Percentiles rank a stretch among this genome's conserved stretches.
These are phyloP conservation scores for Phoma sp. DNA, from an alignment of 2,329 filamentous ascomycete genomes.

Conservation along the genomic window DNA sequence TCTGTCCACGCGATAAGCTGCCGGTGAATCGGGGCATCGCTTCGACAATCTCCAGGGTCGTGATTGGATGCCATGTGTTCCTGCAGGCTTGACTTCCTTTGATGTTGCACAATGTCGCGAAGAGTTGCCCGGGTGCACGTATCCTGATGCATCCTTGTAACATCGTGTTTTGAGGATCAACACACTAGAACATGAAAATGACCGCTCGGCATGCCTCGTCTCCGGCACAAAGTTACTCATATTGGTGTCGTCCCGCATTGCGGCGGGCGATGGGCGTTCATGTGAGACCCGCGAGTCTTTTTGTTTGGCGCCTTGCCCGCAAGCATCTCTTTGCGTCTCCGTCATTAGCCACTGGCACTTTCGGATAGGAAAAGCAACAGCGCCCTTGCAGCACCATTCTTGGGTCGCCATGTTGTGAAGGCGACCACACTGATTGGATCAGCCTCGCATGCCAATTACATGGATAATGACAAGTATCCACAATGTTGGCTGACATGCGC, in stretches of 20 bases:
- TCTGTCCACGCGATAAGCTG: background rate
- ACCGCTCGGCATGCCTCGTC: background rate
- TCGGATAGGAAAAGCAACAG: too few relatives aligned
- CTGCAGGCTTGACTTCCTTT: background rate
- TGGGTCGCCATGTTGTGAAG: background rate
- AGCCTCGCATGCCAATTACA: background rate
- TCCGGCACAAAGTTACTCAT: background rate
- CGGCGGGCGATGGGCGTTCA: background rate
- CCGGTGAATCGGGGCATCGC: background rate
- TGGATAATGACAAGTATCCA: too few relatives aligned
- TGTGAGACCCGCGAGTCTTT: background rate
- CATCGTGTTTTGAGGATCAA: slow-evolving; percentile 6
- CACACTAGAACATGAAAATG: slow-evolving; percentile 4
- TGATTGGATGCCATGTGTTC: background rate
- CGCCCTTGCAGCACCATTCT: too few relatives aligned
- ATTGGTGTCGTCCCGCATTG: background rate
- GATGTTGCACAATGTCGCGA: background rate
- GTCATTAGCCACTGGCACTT: too few relatives aligned
- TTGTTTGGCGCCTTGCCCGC: background rate
- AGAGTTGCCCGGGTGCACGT: slow-evolving; percentile 1
- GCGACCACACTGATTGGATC: background rate
- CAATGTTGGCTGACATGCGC: too few relatives aligned
- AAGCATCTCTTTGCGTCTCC: too few relatives aligned
- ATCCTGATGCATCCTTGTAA: background rate
- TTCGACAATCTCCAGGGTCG: background rate